Evolutionary conservation across 75 land plant genomes (phyloP), one percentile per base, ranked within the genome.

Genomic region (Pinus albicaulis): DNA sequence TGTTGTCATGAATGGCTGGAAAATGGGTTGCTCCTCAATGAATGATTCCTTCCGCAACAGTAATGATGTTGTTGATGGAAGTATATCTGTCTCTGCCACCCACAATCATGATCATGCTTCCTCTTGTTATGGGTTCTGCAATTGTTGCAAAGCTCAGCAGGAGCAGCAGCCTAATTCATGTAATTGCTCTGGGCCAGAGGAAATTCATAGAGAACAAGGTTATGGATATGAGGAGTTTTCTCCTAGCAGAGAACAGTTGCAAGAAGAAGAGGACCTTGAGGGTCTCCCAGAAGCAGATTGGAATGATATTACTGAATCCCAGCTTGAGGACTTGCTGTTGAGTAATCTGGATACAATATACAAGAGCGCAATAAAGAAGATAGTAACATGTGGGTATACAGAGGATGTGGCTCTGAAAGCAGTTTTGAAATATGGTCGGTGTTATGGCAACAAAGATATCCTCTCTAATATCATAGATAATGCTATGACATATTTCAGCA

Each of bases 391-490:
- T 83, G 93, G 90, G n/a, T 94, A 87, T 76, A 85, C 76, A 53
- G 92, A 91, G 81, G 95, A 90, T 38, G 84, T 84, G 68, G 89
- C 97, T 20, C 74, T 75, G 14, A 89, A 82, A 80, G 90, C 95
- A 68, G 86, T 94, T 22, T 74, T 92, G 75, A 88, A 87, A 74
- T 76, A 89, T 68, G 95, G 97, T 19, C 74, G 85, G 55, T 91
- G 88, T 76, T 85, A 86, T 81, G 90, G 90, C 17, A 57, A 80
- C 60, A 91, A 87, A 75, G 95, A 90, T 60, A 80, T 88, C 13
- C 82, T 88, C 5, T 88, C 97, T n/a, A 85, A 85, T 71, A 88
- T 92, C 44, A 89, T 92, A 76, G 97, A 94, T 60, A 92, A 84
- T 57, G 82, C 97, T 19, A 68, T 90, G 70, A 80, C 80, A 28